A percentile compares a stretch with the other conserved stretches of the same genome.
phyloP scores from a whole-genome alignment of 139 green algal genomes.

The Gonium pectorale region DNA sequence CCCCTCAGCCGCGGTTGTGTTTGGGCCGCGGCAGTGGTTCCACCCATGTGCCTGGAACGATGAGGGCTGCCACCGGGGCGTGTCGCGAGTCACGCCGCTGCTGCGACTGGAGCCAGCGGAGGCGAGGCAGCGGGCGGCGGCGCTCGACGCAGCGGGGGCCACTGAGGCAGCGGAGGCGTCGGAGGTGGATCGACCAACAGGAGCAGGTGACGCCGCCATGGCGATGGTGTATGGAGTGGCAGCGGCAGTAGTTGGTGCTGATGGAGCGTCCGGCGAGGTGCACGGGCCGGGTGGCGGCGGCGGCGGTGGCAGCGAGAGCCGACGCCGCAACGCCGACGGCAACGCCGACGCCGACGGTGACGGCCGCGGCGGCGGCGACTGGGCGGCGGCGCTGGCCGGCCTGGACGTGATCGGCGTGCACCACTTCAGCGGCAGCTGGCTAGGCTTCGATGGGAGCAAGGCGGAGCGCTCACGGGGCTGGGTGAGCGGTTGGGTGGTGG shows the following conservation, averaged over 20 bases:
- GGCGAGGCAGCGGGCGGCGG: neutral
- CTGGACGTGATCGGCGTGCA: conserved; percentile 48
- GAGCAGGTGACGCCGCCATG: no score
- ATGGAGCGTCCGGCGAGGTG: no score
- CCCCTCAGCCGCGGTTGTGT: conserved; percentile 36
- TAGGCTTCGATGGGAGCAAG: conserved; percentile 53
- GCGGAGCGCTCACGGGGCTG: conserved; percentile 8
- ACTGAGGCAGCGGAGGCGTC: neutral
- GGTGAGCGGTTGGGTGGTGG: conserved; percentile 23
- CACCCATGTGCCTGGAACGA: conserved; percentile 61
- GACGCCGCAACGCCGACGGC: neutral
- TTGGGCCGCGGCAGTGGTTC: conserved; percentile 57
- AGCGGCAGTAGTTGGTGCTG: no score
- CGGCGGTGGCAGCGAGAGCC: neutral
- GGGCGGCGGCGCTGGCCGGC: neutral
- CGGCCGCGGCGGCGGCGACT: no score
- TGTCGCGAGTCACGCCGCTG: neutral
- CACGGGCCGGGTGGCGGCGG: no score
- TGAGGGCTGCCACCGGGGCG: conserved; percentile 21
- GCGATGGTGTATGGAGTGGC: no score
- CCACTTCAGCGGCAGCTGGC: conserved; percentile 57
- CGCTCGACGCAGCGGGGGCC: neutral
- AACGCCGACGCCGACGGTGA: no score
- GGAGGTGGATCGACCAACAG: no score
- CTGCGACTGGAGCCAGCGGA: neutral